phyloP scores from a whole-genome alignment of 1,139 yeast genomes.

The Pichia sp. region DNA sequence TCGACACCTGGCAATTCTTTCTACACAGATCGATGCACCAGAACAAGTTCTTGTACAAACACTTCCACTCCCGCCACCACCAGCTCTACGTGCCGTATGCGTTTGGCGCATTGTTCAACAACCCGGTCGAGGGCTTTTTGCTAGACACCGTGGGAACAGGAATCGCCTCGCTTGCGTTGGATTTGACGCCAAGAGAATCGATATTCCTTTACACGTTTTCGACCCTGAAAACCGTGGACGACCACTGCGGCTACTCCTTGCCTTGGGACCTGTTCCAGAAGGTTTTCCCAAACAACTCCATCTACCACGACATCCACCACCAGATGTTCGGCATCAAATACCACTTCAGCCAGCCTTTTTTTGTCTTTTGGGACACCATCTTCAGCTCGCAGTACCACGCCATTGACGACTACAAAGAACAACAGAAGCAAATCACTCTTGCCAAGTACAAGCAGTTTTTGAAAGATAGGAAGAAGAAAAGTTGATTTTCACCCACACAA shows the following conservation, averaged over 20 bases:
- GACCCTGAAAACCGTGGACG: constrained; percentile 94
- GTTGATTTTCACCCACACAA: neutral
- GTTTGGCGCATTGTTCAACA: constrained; percentile 91
- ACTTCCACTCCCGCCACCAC: constrained; percentile 93
- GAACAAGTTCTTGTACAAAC: constrained; percentile 67
- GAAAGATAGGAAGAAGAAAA: constrained; percentile 36
- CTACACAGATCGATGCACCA: constrained; percentile 85
- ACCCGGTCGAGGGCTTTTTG: constrained; percentile 88
- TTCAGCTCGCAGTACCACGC: constrained; percentile 71
- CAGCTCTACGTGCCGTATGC: constrained; percentile 94
- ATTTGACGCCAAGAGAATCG: constrained; percentile 72
- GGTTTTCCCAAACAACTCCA: constrained; percentile 89
- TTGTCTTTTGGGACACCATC: constrained; percentile 83
- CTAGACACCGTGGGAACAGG: constrained; percentile 94
- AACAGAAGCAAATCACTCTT: constrained; percentile 57
- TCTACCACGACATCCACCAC: constrained; percentile 95
- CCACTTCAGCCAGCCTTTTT: constrained; percentile 95
- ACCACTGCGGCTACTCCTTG: constrained; percentile 91
- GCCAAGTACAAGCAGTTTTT: constrained; percentile 60
- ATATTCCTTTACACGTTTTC: constrained; percentile 75
- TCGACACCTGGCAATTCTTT: constrained; percentile 95
- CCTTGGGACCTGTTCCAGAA: constrained; percentile 89
- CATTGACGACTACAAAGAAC: constrained; percentile 52
- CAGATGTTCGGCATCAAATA: constrained; percentile 93
- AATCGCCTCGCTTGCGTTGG: constrained; percentile 59